Percentiles rank a stretch among this genome's conserved stretches.
phyloP scores from a whole-genome alignment of 2,329 filamentous ascomycete genomes.

The Monilinia aucupariae region DNA sequence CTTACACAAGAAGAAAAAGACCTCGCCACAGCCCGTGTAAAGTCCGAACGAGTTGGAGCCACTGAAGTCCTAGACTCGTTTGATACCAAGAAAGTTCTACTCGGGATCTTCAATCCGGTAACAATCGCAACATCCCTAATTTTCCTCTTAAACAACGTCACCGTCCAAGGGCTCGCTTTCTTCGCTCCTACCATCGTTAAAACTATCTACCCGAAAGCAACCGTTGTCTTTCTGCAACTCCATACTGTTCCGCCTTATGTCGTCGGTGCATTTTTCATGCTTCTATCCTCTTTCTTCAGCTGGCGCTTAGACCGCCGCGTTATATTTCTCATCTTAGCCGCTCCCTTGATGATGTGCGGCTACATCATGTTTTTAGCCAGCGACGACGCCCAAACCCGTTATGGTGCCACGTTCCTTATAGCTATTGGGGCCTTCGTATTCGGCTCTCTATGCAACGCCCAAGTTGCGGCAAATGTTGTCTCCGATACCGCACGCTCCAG shows the following conservation, averaged over 20 bases:
- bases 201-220: conserved; percentile 57
- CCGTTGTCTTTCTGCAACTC: conserved; percentile 59
- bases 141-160: conserved; percentile 46
- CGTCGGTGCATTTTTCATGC: conserved; percentile 61
- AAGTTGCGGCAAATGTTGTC: conserved; percentile 65
- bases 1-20: conserved; percentile 60
- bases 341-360: conserved; percentile 61
- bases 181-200: conserved; percentile 65
- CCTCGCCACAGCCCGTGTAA: conserved; percentile 60
- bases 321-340: conserved; percentile 54
- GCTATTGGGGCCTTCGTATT: conserved; percentile 58
- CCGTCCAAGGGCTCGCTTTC: conserved; percentile 65
- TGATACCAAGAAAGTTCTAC: conserved; percentile 52
- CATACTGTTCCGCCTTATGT: conserved; percentile 66
- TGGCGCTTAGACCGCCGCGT: conserved; percentile 56
- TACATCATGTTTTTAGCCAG: conserved; percentile 66
- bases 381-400: conserved; percentile 48
- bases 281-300: conserved; percentile 56
- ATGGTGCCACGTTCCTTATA: conserved; percentile 66
- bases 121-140: conserved; percentile 51
- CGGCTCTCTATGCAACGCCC: conserved; percentile 60
- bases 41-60: conserved; percentile 59
- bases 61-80: conserved; percentile 60
- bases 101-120: conserved; percentile 60
- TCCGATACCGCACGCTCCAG: conserved; percentile 62